Conservation (phyloP, 345 rosid genomes). For the Eucalyptus dawsonii region DNA sequence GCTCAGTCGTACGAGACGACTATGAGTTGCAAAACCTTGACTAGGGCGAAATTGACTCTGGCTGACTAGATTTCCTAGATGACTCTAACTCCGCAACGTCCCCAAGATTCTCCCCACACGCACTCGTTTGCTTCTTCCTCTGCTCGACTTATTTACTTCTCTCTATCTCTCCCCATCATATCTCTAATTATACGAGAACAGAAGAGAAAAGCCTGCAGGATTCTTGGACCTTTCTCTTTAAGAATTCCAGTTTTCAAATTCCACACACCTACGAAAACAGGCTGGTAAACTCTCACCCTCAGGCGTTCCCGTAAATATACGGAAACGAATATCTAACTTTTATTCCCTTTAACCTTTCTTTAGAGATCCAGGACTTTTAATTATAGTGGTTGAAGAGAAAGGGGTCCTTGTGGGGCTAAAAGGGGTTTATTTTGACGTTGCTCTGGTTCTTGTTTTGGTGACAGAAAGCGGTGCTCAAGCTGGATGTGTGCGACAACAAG, state of each 20-base stretch:
- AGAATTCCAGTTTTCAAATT: not conserved
- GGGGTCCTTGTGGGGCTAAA: not conserved
- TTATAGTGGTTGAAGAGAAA: not conserved
- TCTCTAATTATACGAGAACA: not conserved
- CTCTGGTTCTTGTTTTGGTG: not conserved
- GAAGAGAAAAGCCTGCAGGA: not conserved
- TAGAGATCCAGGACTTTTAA: not conserved
- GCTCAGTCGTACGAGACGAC: not conserved
- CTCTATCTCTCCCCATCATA: not conserved
- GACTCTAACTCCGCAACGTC: not conserved
- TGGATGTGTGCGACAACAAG: not conserved
- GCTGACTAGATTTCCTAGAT: not conserved
- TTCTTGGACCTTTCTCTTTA: not conserved
- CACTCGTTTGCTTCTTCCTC: not conserved
- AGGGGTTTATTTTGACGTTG: not conserved
- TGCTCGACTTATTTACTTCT: not conserved
- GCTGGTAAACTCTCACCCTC: not conserved
- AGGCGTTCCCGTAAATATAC: not conserved
- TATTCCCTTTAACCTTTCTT: not conserved
- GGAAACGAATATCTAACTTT: no score
- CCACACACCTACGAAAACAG: not conserved
- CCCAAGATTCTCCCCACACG: not conserved
- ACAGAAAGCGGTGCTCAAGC: slow-evolving; percentile 40
- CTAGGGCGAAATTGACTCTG: not conserved
- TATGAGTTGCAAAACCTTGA: not conserved